Evolutionary conservation across 192 early-diverging fungal species (phyloP), one percentile per base, ranked within the genome.

Genomic region (Coemansia sp.): DNA sequence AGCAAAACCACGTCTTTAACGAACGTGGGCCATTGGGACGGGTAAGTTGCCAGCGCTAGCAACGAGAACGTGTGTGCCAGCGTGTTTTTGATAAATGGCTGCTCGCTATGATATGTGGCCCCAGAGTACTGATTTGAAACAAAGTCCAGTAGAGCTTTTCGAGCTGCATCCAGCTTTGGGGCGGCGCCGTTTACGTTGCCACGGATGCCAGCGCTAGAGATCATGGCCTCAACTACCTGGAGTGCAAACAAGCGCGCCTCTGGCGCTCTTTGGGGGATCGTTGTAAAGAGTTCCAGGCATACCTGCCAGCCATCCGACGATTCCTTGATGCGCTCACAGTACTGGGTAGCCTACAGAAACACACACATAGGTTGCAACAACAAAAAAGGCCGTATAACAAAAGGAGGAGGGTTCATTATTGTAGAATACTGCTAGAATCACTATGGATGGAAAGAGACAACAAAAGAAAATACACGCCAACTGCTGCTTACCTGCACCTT

Each of bases 21-120:
- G 76, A 98, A 96, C 6, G 89, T 84, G 11, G 89, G 89, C 96
- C 96, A 98, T 44, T 86, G 86, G 41, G 86, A 81, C n/a, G 91
- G 92, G 66, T 95, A 98, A 65, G 89, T 85, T 59, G 89, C 85
- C n/a, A 88, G 74, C 72, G 93, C 94, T 5, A 98, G 73, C 43
- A 94, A 66, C 18, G 93, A 90, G 16, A 98, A 76, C 21, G 91
- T 86, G 62, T 92, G 91, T 15, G 91, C 89, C 53, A 94, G 86
- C 69, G 95, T 98, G 75, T 96, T 98, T 63, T 88, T 84, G 43
- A 92, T 76, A 72, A 86, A 92, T 9, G 69, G 67, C 4, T 68
- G 69, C 63, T 86, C 81, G 33, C 45, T 65, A n/a, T 49, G 53
- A 55, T 84, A 67, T 30, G 69, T 78, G 30, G 66, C 61, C 8